A percentile compares a stretch with the other conserved stretches of the same genome.
phyloP scores from a whole-genome alignment of 768 basidiomycete species.

The Trametes coccinea region DNA sequence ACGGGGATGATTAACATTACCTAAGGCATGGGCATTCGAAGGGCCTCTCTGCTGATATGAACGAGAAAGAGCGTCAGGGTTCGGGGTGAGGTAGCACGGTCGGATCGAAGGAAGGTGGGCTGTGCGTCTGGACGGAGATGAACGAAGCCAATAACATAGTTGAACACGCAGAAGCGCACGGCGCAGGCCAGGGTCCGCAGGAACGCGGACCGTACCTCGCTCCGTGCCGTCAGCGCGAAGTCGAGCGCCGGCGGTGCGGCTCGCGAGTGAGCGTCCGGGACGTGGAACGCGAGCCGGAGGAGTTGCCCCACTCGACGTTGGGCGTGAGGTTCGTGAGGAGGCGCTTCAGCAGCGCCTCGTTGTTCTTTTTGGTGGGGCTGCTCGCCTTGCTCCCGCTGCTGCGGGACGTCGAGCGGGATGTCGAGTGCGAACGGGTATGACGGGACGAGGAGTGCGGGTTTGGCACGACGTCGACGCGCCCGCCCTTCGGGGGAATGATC shows the following conservation, averaged over 20 bases:
- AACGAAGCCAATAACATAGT: constrained; percentile 3
- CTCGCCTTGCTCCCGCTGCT: constrained; percentile 12
- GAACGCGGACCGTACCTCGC: not conserved
- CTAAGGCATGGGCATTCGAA: not conserved
- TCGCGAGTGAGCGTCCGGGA: constrained; percentile 16
- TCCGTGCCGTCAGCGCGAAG: constrained; percentile 17
- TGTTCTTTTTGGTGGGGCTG: constrained; percentile 19
- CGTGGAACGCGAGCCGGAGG: constrained; percentile 10
- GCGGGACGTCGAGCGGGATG: constrained; percentile 12
- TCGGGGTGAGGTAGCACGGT: constrained; percentile 9
- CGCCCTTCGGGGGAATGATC: constrained; percentile 29
- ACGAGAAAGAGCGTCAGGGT: constrained; percentile 13
- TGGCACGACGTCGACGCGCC: constrained; percentile 24
- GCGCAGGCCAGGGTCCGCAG: not conserved
- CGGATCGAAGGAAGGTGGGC: constrained; percentile 1
- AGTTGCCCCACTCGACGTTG: constrained; percentile 16
- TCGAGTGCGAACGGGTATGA: constrained; percentile 10
- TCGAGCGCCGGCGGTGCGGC: constrained; percentile 16
- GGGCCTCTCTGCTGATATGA: not conserved
- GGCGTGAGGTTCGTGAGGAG: constrained; percentile 24
- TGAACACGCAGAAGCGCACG: not conserved
- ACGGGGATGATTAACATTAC: constrained; percentile 11
- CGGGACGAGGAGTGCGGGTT: constrained; percentile 3
- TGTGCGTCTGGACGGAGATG: constrained; percentile 10
- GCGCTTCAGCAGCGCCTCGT: constrained; percentile 26